phyloP scores from a whole-genome alignment of 495 filamentous ascomycete species.

The Thozetella sp. region DNA sequence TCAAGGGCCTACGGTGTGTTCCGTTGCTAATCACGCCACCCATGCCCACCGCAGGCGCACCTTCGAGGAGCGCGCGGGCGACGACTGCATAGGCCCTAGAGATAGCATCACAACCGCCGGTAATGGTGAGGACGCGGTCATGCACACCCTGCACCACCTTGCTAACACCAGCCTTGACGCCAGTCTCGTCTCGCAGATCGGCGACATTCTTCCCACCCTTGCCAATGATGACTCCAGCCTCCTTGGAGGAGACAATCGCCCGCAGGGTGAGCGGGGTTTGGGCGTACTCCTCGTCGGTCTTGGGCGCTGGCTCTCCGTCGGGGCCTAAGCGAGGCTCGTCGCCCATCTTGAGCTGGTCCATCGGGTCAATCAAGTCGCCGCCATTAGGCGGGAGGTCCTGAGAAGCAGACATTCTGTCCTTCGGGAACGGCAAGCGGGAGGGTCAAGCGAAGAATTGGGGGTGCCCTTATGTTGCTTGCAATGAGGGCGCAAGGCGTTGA shows the following conservation, averaged over 20 bases:
- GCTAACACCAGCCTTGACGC: constrained; percentile 95
- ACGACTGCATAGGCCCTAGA: constrained; percentile 92
- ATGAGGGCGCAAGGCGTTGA: not conserved
- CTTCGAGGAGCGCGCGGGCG: constrained; percentile 86
- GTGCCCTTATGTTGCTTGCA: not conserved
- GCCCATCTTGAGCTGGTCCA: constrained; percentile 46
- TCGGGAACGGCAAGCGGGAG: not conserved
- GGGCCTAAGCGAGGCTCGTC: constrained; percentile 61
- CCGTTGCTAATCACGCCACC: constrained; percentile 83
- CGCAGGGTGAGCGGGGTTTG: constrained; percentile 88
- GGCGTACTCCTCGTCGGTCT: constrained; percentile 96
- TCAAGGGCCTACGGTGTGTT: constrained; percentile 80
- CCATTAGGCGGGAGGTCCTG: constrained; percentile 46
- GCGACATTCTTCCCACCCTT: constrained; percentile 99
- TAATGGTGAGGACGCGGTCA: constrained; percentile 94
- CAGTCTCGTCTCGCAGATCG: constrained; percentile 94
- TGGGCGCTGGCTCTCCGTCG: constrained; percentile 70
- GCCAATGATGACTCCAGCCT: constrained; percentile 97
- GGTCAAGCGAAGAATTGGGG: constrained; percentile 1
- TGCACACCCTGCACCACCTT: constrained; percentile 98
- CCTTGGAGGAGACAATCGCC: constrained; percentile 97
- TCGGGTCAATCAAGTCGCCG: constrained; percentile 49
- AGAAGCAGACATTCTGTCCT: constrained; percentile 43
- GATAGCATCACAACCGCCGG: constrained; percentile 81
- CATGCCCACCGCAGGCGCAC: constrained; percentile 93